Base-by-base conservation (phyloP, 1,284 basidiomycete genomes). In the Rhodofomes roseus region DNA sequence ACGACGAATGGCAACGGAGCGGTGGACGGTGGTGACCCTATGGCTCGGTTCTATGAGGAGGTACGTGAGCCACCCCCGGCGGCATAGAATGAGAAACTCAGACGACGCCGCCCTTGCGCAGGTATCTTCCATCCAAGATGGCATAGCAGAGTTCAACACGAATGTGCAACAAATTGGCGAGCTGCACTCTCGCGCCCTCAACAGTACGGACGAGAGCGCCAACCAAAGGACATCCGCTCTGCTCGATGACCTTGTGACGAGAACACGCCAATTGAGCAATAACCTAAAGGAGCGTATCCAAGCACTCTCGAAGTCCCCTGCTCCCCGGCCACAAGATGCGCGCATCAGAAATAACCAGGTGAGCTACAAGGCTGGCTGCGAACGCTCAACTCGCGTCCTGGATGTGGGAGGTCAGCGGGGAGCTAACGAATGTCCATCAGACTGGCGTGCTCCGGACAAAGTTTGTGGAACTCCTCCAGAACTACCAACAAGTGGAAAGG, bases 401-500 rank as follows among this genome's bases (percentile, higher is more conserved):
- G 18, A 56, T 31, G 23, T 55, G 43, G 14, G 14, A 1, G 31
- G 37, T 29, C 20, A 6, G 40, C 22, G 20, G 18, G 12, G 29
- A 11, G 27, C 43, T 44, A 14, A 56, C 9, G 11, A 4, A 4
- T 6, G 25, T 40, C 14, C 8, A 25, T 50, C n/a, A 90, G 87
- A 77, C 81, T 37, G 76, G 76, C 1, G 68, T 86, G 11, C 74
- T 87, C 20, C 81, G 85, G 48, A 76, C 77, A 16, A 88, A 86
- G 63, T 91, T 92, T 57, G 70, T 87, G 34, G 87, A 89, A 63
- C 81, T 82, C 0, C 77, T 92, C 58, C 89, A 89, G 66, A 83
- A 81, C 55, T 91, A 90, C 70, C 93, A 96, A 76, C 80, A 84
- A 51, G 90, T 96, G 27, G 96, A 98, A 75, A 86, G 92, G 71